phyloP scores from a whole-genome alignment of 257 asterid genomes.

The Agastache rugosa region DNA sequence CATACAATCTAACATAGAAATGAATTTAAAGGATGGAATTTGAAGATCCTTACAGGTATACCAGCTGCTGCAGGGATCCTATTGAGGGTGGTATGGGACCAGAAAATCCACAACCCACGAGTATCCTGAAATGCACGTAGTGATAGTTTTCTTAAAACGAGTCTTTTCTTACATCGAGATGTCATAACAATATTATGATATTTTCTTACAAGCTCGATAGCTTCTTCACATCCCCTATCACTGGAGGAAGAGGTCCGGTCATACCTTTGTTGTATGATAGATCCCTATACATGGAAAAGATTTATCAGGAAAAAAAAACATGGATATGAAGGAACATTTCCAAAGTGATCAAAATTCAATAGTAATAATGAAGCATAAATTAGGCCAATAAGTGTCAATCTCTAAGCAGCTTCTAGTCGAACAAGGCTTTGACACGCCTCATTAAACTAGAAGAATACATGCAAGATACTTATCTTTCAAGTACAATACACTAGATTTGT shows the following conservation, averaged over 20 bases:
- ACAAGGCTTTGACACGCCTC: neutral
- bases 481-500: no score
- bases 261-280: conserved; percentile 73
- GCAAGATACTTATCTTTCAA: neutral
- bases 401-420: no score
- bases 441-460: neutral
- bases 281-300: conserved; percentile 55
- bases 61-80: conserved; percentile 64
- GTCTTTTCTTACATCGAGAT: conserved; percentile 2
- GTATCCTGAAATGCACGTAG: conserved; percentile 58
- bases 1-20: neutral
- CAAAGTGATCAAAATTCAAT: no score
- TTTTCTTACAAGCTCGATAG: conserved; percentile 72
- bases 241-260: conserved; percentile 74
- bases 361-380: neutral
- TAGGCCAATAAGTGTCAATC: neutral
- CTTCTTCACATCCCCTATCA: conserved; percentile 64
- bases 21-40: neutral
- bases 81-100: conserved; percentile 80
- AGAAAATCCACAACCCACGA: conserved; percentile 83
- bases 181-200: neutral
- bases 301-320: conserved; percentile 16
- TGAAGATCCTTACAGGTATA: conserved; percentile 61
- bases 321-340: neutral
- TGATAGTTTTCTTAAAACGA: conserved; percentile 2